Percentiles rank a stretch among this genome's conserved stretches.
Evolutionary conservation across 768 basidiomycete species (phyloP).

Genomic region (Trametes punicea): DNA sequence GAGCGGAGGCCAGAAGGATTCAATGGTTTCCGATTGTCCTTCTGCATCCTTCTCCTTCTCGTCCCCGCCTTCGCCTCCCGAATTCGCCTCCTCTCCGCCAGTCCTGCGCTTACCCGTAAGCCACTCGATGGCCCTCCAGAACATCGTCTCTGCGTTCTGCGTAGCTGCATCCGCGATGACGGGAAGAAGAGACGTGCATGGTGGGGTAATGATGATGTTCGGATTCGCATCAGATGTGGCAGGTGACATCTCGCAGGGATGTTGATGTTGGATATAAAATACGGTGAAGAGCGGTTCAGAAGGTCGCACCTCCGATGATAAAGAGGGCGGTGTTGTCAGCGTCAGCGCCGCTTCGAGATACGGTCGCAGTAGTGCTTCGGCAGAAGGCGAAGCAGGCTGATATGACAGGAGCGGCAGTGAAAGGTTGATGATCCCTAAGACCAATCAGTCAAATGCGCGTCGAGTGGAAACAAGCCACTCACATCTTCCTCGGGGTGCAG

Average conservation of each 20-base stretch:
- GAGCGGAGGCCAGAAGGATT: constrained; percentile 24
- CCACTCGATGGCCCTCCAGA: constrained; percentile 42
- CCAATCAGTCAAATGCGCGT: neutral
- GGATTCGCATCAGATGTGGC: constrained; percentile 9
- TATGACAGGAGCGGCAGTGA: constrained; percentile 42
- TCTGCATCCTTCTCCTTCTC: constrained; percentile 41
- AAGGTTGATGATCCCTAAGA: constrained; percentile 58
- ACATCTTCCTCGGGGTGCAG: constrained; percentile 75
- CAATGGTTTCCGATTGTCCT: constrained; percentile 30
- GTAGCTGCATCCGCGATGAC: constrained; percentile 58
- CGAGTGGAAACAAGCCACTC: constrained; percentile 26
- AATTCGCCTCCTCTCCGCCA: constrained; percentile 4
- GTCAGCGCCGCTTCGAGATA: constrained; percentile 52
- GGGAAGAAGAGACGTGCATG: constrained; percentile 37
- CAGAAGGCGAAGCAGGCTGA: constrained; percentile 23
- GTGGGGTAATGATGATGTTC: constrained; percentile 31
- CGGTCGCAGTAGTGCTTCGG: constrained; percentile 47
- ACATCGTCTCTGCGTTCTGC: constrained; percentile 52
- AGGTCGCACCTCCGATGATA: constrained; percentile 10
- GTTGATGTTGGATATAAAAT: constrained; percentile 52
- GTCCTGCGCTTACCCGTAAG: constrained; percentile 32
- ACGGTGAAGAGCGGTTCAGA: constrained; percentile 48
- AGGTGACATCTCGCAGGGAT: neutral
- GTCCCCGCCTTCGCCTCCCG: constrained; percentile 18
- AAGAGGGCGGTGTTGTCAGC: constrained; percentile 14